phyloP scores from a whole-genome alignment of 805 yeast species.

The Maudiozyma pseudohumilis region DNA sequence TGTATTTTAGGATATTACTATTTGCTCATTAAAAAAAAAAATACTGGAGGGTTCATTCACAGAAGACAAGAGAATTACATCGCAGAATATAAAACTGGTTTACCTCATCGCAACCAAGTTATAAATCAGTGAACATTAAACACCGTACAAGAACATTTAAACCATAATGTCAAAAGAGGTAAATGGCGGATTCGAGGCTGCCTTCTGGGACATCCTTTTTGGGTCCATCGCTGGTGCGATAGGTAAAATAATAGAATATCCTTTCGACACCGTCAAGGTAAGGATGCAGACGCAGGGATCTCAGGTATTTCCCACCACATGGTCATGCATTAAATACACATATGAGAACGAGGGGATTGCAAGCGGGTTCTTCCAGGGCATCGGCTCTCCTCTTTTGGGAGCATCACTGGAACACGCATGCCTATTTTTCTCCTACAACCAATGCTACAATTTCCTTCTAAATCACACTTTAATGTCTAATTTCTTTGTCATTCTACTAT shows the following conservation, averaged over 20 bases:
- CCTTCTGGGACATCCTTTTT: slow-evolving; percentile 28
- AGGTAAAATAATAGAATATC: slow-evolving; percentile 81
- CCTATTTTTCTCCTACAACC: slow-evolving; percentile 56
- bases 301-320: slow-evolving; percentile 45
- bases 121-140: no score
- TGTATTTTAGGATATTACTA: no score
- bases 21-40: no score
- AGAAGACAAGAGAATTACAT: no score
- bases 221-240: slow-evolving; percentile 59
- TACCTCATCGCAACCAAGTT: no score
- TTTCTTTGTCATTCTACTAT: slow-evolving; percentile 39
- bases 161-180: neutral
- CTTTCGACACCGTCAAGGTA: slow-evolving; percentile 88
- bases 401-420: slow-evolving; percentile 86
- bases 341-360: slow-evolving; percentile 56
- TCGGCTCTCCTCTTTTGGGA: slow-evolving; percentile 75
- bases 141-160: no score
- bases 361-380: slow-evolving; percentile 66
- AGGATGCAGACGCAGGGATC: slow-evolving; percentile 71
- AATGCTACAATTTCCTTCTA: slow-evolving; percentile 34
- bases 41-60: no score
- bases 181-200: slow-evolving; percentile 5
- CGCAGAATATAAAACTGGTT: no score
- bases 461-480: slow-evolving; percentile 24
- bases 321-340: slow-evolving; percentile 56